Evolutionary conservation across 2,329 filamentous ascomycete genomes (phyloP), one percentile per base, ranked within the genome.

Genomic region (Diaporthe ilicicola): DNA sequence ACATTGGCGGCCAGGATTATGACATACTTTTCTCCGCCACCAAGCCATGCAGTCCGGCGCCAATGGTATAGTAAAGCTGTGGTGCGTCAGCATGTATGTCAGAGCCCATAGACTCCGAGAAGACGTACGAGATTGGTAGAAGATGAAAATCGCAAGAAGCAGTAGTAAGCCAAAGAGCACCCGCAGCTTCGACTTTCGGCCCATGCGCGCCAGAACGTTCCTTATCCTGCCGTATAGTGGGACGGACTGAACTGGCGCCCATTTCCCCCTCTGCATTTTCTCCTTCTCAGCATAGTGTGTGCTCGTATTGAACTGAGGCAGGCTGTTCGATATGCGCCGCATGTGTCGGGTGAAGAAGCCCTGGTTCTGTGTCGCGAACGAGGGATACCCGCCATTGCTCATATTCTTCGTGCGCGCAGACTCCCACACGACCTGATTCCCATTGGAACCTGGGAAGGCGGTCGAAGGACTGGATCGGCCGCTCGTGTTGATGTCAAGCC

Each of bases 1-100:
- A 97, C 89, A 78, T 99, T 99, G 69, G 96, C 95, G 29, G 93
- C 95, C 24, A 98, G 86, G 73, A 99, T 94, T 68, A 99, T 92
- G 74, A 99, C 96, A 78, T 93, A 95, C 78, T 97, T 98, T 78
- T 92, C 91, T 24, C 96, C 96, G 61, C 93, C 93, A 64, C 95
- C 95, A 4, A 97, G 85, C 82, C 88, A 88, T 44, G 91, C 84
- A 56, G 92, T 87, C 82, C 93, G 88, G 77, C 94, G 90, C 85
- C 93, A 97, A 79, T 84, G 83, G 76, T 88, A 88, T 42, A 86
- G 77, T 6, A 89, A 78, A 29, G 87, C 87, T 89, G 76, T 51
- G 2, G 10, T 10, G 37, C 9, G 74, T 82, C 73, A 83, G 77
- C n/a, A 68, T 32, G 24, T 27, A 39, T 48, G 37, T 34, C 2